Conservation (phyloP, 164 flowering plant genomes). For the Kingdonia uniflora region DNA sequence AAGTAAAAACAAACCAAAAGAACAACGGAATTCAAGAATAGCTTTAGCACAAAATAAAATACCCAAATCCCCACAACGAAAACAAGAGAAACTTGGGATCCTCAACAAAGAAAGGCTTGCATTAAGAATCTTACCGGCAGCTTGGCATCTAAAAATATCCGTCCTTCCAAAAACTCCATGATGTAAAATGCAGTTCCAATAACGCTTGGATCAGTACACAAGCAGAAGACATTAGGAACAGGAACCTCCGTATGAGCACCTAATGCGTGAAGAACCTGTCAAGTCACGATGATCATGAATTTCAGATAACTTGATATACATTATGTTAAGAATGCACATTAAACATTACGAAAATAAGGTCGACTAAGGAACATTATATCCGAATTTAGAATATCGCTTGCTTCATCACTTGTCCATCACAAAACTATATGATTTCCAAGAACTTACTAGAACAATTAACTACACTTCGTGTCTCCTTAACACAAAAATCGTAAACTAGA, state of each 20-base stretch:
- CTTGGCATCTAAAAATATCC: conserved; percentile 62
- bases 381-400: too few relatives aligned
- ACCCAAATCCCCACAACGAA: neutral
- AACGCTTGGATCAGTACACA: conserved; percentile 65
- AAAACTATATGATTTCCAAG: too few relatives aligned
- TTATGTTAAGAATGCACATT: too few relatives aligned
- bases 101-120: neutral
- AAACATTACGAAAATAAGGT: too few relatives aligned
- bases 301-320: too few relatives aligned
- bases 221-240: conserved; percentile 83
- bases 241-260: conserved; percentile 64
- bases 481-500: too few relatives aligned
- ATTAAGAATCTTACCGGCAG: conserved; percentile 45
- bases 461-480: too few relatives aligned
- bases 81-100: neutral
- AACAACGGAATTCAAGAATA: too few relatives aligned
- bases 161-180: conserved; percentile 93
- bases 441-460: too few relatives aligned
- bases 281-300: conserved; percentile 4
- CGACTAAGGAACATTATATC: too few relatives aligned
- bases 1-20: too few relatives aligned
- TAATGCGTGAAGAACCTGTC: conserved; percentile 73
- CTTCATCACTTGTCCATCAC: too few relatives aligned
- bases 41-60: neutral
- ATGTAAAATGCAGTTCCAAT: conserved; percentile 91